Conservation (phyloP, 192 early-diverging fungal genomes). For the Gamsiella multidivaricata region DNA sequence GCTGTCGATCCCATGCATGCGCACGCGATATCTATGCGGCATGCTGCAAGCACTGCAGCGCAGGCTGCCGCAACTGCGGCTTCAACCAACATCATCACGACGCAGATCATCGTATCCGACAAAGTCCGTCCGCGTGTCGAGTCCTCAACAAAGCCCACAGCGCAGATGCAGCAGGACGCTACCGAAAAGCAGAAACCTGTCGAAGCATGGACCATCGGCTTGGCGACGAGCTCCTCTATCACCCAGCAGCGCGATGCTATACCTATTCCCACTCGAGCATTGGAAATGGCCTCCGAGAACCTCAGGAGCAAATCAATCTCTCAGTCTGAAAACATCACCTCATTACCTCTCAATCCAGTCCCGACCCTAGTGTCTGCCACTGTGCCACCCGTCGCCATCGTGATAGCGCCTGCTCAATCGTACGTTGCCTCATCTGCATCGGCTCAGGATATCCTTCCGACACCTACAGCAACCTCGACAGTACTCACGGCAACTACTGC, state of each 20-base stretch:
- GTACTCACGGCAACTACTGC: too few species aligned
- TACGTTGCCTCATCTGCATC: background rate
- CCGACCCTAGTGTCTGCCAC: background rate
- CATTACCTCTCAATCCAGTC: background rate
- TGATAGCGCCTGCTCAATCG: background rate
- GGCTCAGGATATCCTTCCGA: background rate
- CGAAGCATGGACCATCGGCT: conserved; percentile 44
- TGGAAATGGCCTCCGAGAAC: conserved; percentile 14
- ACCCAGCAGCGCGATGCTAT: conserved; percentile 35
- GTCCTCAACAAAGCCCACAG: background rate
- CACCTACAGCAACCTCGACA: background rate
- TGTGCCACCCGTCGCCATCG: background rate
- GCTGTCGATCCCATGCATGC: background rate
- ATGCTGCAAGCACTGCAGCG: background rate
- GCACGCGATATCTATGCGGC: background rate
- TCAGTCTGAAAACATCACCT: background rate
- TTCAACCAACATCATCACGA: conserved; percentile 8
- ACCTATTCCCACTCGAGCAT: conserved; percentile 30
- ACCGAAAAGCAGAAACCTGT: conserved; percentile 16
- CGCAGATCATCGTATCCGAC: conserved; percentile 21
- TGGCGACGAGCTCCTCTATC: conserved; percentile 2
- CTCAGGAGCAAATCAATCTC: conserved; percentile 2
- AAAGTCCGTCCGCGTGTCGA: conserved; percentile 1
- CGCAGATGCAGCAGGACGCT: background rate
- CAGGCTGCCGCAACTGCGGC: background rate